Evolutionary conservation across 371 early-diverging fungal genomes (phyloP), one percentile per base, ranked within the genome.

Genomic region (Saksenaea oblongispora): DNA sequence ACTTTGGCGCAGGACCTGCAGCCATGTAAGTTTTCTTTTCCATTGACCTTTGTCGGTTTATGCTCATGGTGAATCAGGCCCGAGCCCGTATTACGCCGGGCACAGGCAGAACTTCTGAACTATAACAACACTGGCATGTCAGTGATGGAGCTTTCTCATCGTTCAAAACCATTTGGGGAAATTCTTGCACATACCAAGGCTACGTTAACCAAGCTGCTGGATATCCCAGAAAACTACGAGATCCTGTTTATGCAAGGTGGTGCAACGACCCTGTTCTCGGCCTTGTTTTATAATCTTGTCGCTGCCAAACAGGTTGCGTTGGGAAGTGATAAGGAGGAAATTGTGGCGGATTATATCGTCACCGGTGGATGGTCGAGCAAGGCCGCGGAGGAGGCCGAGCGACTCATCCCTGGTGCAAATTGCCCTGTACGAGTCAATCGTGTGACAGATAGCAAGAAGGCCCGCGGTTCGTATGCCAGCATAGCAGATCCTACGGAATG

Each of bases 171-270:
- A 2, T 98, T 95, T 67, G 93, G 89, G 36, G 75, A 73, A 5
- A 87, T 96, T 66, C 80, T 93, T 58, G 79, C 81, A 56, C 77
- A 80, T 34, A 90, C 96, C 24, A 89, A 95, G 65, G 69, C 73
- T 1, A 82, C 91, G 24, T 83, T 96, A 53, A 80, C 86, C 4
- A 47, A 78, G 11, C 76, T 97, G 18, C 79, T 96, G 61, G 67
- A 81, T 18, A 86, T 98, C 53, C 98, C 98, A n/a, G 78, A 79
- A 64, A 90, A 93, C 80, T 95, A 97, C 81, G 80, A 87, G 54
- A 85, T 98, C 55, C 63, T 95, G 56, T 98, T 95, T 71, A 89
- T 96, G 91, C 96, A 96, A 75, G 98, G 98, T 61, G 98, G 98
- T 37, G 98, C 94, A 3, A 90, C 94, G 18, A 88, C 94, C 9